Conservation (phyloP, 768 basidiomycete species). For the Serendipita sp. region DNA sequence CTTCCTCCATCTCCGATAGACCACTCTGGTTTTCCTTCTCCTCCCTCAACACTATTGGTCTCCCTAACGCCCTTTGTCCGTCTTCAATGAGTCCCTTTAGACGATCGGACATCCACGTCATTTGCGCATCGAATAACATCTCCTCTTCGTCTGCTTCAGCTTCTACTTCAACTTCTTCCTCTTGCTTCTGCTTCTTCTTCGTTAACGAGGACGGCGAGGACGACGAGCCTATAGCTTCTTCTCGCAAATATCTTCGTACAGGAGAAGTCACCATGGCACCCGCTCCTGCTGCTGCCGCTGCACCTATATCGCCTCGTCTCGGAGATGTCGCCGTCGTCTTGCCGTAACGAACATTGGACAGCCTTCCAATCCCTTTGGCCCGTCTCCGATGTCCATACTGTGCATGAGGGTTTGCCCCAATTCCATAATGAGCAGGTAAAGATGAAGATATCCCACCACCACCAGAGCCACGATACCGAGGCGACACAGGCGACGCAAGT, state of each 20-base stretch:
- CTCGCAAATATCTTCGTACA: conserved; percentile 11
- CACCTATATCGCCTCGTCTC: too few species aligned
- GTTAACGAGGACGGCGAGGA: conserved; percentile 10
- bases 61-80: conserved; percentile 57
- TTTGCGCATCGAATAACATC: conserved; percentile 37
- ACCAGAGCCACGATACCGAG: conserved; percentile 18
- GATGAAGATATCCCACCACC: conserved; percentile 8
- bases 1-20: too few species aligned
- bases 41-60: conserved; percentile 43
- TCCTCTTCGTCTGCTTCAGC: conserved; percentile 15
- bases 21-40: not conserved
- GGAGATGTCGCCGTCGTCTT: too few species aligned
- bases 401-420: not conserved
- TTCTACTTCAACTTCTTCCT: not conserved
- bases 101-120: conserved; percentile 71
- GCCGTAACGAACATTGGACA: too few species aligned
- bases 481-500: not conserved
- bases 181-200: not conserved
- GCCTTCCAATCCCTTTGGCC: too few species aligned
- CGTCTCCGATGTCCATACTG: not conserved
- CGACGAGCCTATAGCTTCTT: conserved; percentile 7
- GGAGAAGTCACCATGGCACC: not conserved
- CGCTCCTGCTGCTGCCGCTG: too few species aligned
- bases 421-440: too few species aligned
- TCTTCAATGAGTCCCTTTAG: conserved; percentile 57